Evolutionary conservation across 2,329 filamentous ascomycete species (phyloP).

Genomic region (Pestalotiopsis sp.): DNA sequence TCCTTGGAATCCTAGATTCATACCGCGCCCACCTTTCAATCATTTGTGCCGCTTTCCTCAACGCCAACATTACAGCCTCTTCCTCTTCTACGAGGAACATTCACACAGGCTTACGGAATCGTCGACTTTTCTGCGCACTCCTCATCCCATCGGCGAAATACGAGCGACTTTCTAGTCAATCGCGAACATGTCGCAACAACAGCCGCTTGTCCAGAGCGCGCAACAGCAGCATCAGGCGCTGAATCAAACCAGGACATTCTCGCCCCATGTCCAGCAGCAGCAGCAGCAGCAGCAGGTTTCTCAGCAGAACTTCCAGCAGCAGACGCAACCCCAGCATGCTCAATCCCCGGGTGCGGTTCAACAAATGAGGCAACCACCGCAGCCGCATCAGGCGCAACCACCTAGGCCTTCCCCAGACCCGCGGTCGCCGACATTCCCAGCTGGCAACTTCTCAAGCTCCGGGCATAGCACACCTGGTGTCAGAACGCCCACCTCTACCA

Average conservation of each 20-base stretch:
- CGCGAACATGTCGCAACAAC: constrained; percentile 28
- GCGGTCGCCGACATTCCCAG: neutral
- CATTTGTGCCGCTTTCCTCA: too few species aligned
- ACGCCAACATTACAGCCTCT: too few species aligned
- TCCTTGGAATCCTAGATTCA: too few species aligned
- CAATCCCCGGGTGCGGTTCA: neutral
- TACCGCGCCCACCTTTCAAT: too few species aligned
- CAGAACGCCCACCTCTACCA: neutral
- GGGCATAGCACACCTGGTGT: neutral
- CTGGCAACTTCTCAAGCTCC: constrained; percentile 1
- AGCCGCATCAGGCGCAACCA: neutral
- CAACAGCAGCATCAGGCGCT: constrained; percentile 24
- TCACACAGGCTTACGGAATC: too few species aligned
- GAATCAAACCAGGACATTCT: neutral
- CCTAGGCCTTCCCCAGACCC: neutral
- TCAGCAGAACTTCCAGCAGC: neutral
- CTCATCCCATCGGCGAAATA: neutral
- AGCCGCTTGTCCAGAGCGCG: constrained; percentile 28
- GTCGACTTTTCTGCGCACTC: neutral
- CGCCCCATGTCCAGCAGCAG: neutral
- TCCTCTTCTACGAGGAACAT: too few species aligned
- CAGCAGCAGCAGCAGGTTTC: neutral
- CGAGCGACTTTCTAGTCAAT: neutral
- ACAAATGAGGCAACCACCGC: constrained; percentile 3
- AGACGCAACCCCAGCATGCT: neutral